Base-by-base conservation (phyloP, 805 yeast species). In the Myxozyma melibiosi region DNA sequence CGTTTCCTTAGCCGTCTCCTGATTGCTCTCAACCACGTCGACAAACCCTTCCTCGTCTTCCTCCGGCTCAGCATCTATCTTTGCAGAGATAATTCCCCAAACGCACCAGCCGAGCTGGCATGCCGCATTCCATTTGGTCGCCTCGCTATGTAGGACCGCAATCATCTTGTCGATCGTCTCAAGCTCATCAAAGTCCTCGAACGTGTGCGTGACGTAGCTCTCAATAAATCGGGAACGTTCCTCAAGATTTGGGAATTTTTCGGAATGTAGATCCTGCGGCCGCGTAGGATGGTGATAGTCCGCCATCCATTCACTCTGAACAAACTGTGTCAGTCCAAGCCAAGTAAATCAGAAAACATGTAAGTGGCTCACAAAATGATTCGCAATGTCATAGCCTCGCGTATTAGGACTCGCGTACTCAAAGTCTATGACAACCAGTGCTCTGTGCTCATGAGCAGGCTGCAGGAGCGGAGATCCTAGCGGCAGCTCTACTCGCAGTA, bases 381-480 rank as follows among this genome's bases (percentile, higher is more conserved):
- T 91, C 13, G 91, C 91, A 54, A 94, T 81, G 70, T 94, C 99
- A 69, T 78, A 89, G 1, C 95, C 96, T 1, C 96, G 90, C 43
- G 84, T 77, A 68, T 91, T 94, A 9, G 96, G 84, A 0, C 97
- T 97, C 0, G 96, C 84, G 71, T 92, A 94, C 73, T 94, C 99
- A 71, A 94, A 94, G 71, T 94, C 99, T 67, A 94, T 94, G 9
- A 94, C 99, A 9, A 88, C 96, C 57, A 92, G 77, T 68, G 84
- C 86, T 44, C 83, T 78, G 71, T 87, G 91, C 66, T 82, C 84
- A 54, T 75, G 66, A 39, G 67, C 71, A 3, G 78, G 79, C 42
- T 70, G 76, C 39, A 77, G 69, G 3, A 81, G 77, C 22, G 88
- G 84, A 1, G 80, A 82, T 68, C 67, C 80, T 53, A 67, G 74